Evolutionary conservation across 2,329 filamentous ascomycete genomes (phyloP).

Genomic region (Chaetomiaceae sp.): DNA sequence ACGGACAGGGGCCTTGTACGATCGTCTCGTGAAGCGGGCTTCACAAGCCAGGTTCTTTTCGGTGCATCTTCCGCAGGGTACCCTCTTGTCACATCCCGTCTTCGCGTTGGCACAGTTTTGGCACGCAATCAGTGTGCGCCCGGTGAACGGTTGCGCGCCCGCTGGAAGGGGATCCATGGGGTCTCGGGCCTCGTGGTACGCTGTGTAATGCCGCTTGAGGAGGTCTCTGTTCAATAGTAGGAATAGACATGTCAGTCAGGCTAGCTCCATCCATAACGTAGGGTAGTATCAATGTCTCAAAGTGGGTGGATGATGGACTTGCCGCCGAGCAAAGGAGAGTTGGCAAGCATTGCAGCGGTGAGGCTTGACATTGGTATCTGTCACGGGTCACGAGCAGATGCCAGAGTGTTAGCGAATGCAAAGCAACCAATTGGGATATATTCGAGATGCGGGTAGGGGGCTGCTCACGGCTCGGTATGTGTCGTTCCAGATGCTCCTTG

Average conservation of each 20-base stretch:
- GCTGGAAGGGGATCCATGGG: conserved; percentile 42
- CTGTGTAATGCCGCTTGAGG: conserved; percentile 46
- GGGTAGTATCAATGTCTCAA: neutral
- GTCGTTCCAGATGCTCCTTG: conserved; percentile 53
- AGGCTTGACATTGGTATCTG: conserved; percentile 53
- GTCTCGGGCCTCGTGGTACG: conserved; percentile 47
- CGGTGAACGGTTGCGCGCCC: conserved; percentile 39
- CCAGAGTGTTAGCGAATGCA: too few relatives aligned
- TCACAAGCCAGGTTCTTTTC: conserved; percentile 45
- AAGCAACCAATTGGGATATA: too few relatives aligned
- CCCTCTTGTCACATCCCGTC: conserved; percentile 47
- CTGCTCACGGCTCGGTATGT: conserved; percentile 47
- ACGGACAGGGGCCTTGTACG: conserved; percentile 44
- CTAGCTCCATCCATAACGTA: neutral
- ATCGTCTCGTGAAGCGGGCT: conserved; percentile 46
- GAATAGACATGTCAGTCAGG: neutral
- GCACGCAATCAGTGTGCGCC: conserved; percentile 44
- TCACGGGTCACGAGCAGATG: too few relatives aligned
- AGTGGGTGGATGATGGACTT: conserved; percentile 17
- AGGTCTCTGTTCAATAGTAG: conserved; percentile 38
- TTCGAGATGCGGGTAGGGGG: too few relatives aligned
- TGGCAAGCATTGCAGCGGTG: conserved; percentile 46
- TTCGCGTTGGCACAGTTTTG: conserved; percentile 47
- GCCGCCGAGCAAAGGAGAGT: conserved; percentile 47
- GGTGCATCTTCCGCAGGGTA: conserved; percentile 44